These are phyloP conservation scores for Chrysanthemum makinoi DNA, from an alignment of 129 eudicot genomes.

Conservation along the genomic window DNA sequence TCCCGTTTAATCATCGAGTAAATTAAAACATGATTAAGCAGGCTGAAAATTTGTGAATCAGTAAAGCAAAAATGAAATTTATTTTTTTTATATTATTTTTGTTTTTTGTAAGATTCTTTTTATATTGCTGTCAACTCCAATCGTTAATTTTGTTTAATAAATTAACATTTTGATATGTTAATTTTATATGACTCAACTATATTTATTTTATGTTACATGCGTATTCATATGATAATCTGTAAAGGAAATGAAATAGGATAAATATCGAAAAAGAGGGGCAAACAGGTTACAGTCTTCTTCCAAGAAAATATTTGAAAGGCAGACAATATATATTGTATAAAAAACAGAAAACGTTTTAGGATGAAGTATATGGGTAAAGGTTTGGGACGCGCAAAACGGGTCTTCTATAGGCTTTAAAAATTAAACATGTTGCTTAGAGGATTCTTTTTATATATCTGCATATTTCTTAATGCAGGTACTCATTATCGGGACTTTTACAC, in stretches of 20 bases:
- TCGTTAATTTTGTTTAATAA: not conserved
- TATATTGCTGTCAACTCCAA: not conserved
- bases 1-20: not conserved
- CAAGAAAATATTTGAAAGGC: too few species aligned
- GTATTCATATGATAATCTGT: not conserved
- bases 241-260: too few species aligned
- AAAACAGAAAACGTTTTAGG: too few species aligned
- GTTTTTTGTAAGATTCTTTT: not conserved
- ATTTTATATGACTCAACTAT: not conserved
- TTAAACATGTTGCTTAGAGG: not conserved
- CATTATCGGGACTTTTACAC: slow-evolving; percentile 70
- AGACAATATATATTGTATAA: too few species aligned
- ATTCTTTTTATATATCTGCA: not conserved
- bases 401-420: too few species aligned
- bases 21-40: not conserved
- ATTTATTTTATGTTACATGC: slow-evolving; percentile 3
- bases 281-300: not conserved
- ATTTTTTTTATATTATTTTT: not conserved
- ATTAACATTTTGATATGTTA: not conserved
- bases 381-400: too few species aligned
- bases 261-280: not conserved
- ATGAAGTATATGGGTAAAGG: too few species aligned
- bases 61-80: not conserved
- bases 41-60: not conserved
- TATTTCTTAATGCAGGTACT: slow-evolving; percentile 58